Percentiles rank a stretch among this genome's conserved stretches.
Evolutionary conservation across 495 filamentous ascomycete species (phyloP).

Genomic region (Chlorociboria aeruginascens): DNA sequence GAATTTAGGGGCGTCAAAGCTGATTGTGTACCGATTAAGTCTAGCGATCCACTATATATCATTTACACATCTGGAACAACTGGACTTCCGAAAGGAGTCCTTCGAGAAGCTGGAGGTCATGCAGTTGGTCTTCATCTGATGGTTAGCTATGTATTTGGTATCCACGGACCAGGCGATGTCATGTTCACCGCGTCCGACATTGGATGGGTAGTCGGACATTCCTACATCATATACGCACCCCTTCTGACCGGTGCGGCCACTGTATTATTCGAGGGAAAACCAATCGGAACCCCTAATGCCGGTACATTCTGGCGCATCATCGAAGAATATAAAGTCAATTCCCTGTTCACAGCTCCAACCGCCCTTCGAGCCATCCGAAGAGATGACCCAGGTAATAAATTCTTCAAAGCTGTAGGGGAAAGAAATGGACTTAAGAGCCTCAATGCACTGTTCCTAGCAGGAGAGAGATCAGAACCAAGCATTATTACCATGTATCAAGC

Average conservation of each 20-base stretch:
- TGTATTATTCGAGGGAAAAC: conserved; percentile 85
- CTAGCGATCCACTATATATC: conserved; percentile 72
- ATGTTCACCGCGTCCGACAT: conserved; percentile 80
- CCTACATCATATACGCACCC: conserved; percentile 76
- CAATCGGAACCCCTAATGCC: conserved; percentile 78
- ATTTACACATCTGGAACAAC: conserved; percentile 85
- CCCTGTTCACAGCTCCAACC: conserved; percentile 76
- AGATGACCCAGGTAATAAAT: conserved; percentile 64
- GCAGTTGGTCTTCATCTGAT: conserved; percentile 75
- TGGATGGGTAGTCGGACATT: conserved; percentile 79
- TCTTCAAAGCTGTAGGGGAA: conserved; percentile 47
- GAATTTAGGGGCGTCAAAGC: conserved; percentile 50
- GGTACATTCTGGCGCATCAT: conserved; percentile 80
- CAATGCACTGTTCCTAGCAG: conserved; percentile 70
- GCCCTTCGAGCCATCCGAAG: conserved; percentile 78
- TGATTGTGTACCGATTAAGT: conserved; percentile 61
- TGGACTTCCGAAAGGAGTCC: conserved; percentile 77
- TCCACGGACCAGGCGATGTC: conserved; percentile 70
- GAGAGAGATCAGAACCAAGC: conserved; percentile 79
- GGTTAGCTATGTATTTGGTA: conserved; percentile 66
- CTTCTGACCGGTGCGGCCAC: conserved; percentile 77
- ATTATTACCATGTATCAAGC: conserved; percentile 71
- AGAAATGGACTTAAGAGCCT: conserved; percentile 56
- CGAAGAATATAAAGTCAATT: conserved; percentile 73
- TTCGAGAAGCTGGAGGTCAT: conserved; percentile 75